phyloP scores from a whole-genome alignment of 1,284 basidiomycete genomes.

The Thecaphora thlaspeos region DNA sequence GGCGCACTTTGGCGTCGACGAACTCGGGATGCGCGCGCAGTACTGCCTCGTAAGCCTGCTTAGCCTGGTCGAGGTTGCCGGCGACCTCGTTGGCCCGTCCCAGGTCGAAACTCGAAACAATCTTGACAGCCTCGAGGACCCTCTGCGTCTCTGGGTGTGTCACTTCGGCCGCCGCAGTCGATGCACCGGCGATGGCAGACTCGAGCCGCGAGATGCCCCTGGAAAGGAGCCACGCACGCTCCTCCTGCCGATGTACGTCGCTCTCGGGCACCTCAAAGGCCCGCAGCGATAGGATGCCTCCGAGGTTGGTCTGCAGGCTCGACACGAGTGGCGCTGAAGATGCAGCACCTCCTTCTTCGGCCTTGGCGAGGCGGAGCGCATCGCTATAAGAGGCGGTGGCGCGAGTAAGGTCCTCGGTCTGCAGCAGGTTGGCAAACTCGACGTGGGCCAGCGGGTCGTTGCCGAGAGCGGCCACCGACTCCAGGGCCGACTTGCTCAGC shows the following conservation, averaged over 20 bases:
- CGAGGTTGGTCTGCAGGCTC: slow-evolving; percentile 39
- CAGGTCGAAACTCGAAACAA: slow-evolving; percentile 52
- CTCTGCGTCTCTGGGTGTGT: slow-evolving; percentile 27
- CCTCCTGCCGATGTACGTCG: slow-evolving; percentile 21
- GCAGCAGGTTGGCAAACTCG: slow-evolving; percentile 45
- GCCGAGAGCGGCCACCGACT: slow-evolving; percentile 36
- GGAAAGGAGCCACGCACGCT: slow-evolving; percentile 29
- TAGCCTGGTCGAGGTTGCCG: slow-evolving; percentile 39
- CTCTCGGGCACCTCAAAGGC: slow-evolving; percentile 24
- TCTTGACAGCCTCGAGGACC: slow-evolving; percentile 39
- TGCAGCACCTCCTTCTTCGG: slow-evolving; percentile 12
- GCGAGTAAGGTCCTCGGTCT: slow-evolving; percentile 37
- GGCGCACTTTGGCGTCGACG: slow-evolving; percentile 54
- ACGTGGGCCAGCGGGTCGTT: slow-evolving; percentile 40
- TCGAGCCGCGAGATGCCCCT: slow-evolving; percentile 34
- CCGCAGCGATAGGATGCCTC: slow-evolving; percentile 40
- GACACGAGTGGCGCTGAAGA: slow-evolving; percentile 18
- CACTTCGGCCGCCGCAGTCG: slow-evolving; percentile 12
- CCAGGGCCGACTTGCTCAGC: slow-evolving; percentile 31
- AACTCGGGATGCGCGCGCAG: slow-evolving; percentile 54
- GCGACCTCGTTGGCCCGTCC: slow-evolving; percentile 48
- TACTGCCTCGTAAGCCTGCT: slow-evolving; percentile 47
- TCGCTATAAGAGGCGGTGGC: slow-evolving; percentile 31
- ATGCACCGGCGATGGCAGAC: slow-evolving; percentile 25
- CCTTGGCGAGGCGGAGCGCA: slow-evolving; percentile 26